These are phyloP conservation scores for Ilex paraguariensis DNA, from an alignment of 305 asterid species.

Conservation along the genomic window DNA sequence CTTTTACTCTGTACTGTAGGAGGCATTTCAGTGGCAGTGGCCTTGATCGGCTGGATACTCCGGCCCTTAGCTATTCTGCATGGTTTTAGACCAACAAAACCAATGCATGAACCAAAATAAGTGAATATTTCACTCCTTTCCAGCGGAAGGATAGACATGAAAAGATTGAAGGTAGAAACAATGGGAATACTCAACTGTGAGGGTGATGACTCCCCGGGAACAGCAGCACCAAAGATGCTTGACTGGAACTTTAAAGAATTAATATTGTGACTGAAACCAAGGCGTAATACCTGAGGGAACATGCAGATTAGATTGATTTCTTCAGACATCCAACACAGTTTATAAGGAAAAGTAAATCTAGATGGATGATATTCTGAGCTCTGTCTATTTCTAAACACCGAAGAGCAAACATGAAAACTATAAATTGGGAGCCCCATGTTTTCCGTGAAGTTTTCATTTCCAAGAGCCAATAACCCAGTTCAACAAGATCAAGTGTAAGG, in stretches of 20 bases:
- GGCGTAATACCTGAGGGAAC: slow-evolving; percentile 6
- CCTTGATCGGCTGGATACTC: slow-evolving; percentile 54
- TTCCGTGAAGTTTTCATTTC: too few species aligned
- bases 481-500: too few species aligned
- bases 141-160: background rate
- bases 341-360: background rate
- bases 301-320: background rate
- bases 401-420: background rate
- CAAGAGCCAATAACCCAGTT: too few species aligned
- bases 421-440: too few species aligned
- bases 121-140: background rate
- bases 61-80: slow-evolving; percentile 40
- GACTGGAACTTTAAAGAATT: slow-evolving; percentile 15
- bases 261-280: slow-evolving; percentile 1
- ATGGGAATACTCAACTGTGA: slow-evolving; percentile 50
- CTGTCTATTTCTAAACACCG: background rate
- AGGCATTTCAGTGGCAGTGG: slow-evolving; percentile 83
- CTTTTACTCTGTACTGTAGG: slow-evolving; percentile 63
- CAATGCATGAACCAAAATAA: slow-evolving; percentile 5
- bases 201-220: slow-evolving; percentile 33
- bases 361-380: too few species aligned
- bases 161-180: background rate
- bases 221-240: slow-evolving; percentile 41
- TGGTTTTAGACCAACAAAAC: slow-evolving; percentile 9
- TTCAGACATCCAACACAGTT: background rate